Conservation (phyloP, 2,329 filamentous ascomycete species). For the Xylariaceae sp. region DNA sequence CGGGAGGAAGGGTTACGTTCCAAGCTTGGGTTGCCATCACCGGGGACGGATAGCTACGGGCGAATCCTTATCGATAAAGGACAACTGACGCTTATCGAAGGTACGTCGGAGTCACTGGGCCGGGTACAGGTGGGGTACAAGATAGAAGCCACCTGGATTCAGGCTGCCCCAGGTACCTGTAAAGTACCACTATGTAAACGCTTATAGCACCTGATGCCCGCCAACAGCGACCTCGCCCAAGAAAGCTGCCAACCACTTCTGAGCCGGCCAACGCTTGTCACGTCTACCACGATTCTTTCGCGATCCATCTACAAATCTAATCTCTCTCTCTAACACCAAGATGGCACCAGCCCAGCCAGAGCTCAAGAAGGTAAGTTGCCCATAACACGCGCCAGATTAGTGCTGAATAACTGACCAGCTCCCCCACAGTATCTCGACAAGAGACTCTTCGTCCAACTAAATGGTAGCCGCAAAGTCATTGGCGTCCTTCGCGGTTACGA, state of each 20-base stretch:
- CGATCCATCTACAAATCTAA: conserved; percentile 1
- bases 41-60: neutral
- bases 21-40: neutral
- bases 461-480: conserved; percentile 95
- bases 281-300: conserved; percentile 9
- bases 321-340: conserved; percentile 34
- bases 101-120: neutral
- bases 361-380: conserved; percentile 76
- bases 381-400: neutral
- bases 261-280: conserved; percentile 1
- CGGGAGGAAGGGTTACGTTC: neutral
- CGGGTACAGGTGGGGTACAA: neutral
- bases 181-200: neutral
- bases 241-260: conserved; percentile 10
- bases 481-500: conserved; percentile 93
- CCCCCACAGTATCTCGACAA: conserved; percentile 88
- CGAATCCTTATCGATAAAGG: conserved; percentile 26
- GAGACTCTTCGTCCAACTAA: conserved; percentile 93
- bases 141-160: neutral
- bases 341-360: conserved; percentile 99
- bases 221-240: neutral
- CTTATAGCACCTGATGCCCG: neutral
- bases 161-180: neutral
- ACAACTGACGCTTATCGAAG: conserved; percentile 24
- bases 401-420: conserved; percentile 12